Percentiles rank a stretch among this genome's conserved stretches.
These are phyloP conservation scores for Cicer chorassanicum DNA, from an alignment of 306 rosid genomes.

Conservation along the genomic window DNA sequence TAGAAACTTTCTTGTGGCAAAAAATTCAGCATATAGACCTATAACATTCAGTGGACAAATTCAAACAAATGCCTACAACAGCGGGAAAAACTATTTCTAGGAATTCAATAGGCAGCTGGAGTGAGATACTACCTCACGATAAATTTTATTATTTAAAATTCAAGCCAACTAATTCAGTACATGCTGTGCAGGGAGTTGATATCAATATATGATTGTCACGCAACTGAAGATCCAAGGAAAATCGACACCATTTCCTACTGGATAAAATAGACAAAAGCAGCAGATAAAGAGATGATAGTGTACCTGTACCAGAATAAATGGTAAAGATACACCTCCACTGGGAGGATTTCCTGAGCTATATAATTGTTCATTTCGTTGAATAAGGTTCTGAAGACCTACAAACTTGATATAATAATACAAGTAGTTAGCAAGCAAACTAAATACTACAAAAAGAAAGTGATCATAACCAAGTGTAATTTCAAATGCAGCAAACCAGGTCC, in stretches of 20 bases:
- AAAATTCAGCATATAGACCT: constrained; percentile 10
- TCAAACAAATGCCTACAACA: background rate
- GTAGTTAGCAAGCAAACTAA: constrained; percentile 44
- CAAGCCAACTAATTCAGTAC: constrained; percentile 16
- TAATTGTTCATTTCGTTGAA: constrained; percentile 88
- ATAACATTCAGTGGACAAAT: background rate
- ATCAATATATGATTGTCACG: background rate
- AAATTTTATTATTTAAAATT: constrained; percentile 5
- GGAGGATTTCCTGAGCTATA: constrained; percentile 87
- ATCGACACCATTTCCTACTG: background rate
- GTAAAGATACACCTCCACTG: constrained; percentile 93
- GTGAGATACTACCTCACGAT: background rate
- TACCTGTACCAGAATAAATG: constrained; percentile 98
- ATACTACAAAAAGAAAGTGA: constrained; percentile 7
- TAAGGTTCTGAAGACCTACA: constrained; percentile 87
- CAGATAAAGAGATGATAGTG: constrained; percentile 39
- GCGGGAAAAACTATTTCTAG: background rate
- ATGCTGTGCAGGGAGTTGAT: constrained; percentile 9
- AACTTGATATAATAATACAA: constrained; percentile 58
- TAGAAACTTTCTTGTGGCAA: background rate
- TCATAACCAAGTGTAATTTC: constrained; percentile 29
- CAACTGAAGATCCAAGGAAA: background rate
- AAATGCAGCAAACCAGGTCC: constrained; percentile 28
- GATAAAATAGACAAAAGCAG: background rate
- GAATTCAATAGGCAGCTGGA: background rate